Percentiles rank a stretch among this genome's conserved stretches.
Conservation (phyloP, 2,329 filamentous ascomycete genomes). For the Pyricularia pennisetigena region DNA sequence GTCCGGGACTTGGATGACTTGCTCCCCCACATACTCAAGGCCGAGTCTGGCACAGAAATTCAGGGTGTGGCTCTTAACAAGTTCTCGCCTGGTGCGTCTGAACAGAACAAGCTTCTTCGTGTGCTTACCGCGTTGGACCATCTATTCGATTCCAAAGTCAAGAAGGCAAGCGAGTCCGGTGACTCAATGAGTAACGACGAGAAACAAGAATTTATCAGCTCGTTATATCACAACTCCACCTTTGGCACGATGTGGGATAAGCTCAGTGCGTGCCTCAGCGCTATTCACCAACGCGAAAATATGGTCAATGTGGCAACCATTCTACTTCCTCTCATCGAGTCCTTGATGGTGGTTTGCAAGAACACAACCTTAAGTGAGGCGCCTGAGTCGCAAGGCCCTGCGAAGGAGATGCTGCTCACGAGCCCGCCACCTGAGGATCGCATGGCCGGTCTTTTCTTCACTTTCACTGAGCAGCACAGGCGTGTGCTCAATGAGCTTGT, state of each 20-base stretch:
- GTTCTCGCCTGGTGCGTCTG: slow-evolving; percentile 91
- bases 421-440: slow-evolving; percentile 71
- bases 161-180: slow-evolving; percentile 36
- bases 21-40: slow-evolving; percentile 75
- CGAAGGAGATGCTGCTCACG: slow-evolving; percentile 60
- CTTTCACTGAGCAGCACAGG: slow-evolving; percentile 93
- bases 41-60: slow-evolving; percentile 84
- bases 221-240: slow-evolving; percentile 81
- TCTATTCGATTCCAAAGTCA: slow-evolving; percentile 75
- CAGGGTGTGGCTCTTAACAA: slow-evolving; percentile 90
- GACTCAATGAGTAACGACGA: slow-evolving; percentile 21
- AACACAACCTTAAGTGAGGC: slow-evolving; percentile 77
- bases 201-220: slow-evolving; percentile 77
- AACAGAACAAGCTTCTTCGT: slow-evolving; percentile 90
- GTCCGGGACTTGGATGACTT: slow-evolving; percentile 77
- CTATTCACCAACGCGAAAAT: slow-evolving; percentile 84
- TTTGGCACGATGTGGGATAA: slow-evolving; percentile 90
- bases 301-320: slow-evolving; percentile 98
- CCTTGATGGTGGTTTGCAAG: slow-evolving; percentile 98
- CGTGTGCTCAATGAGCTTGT: slow-evolving; percentile 98
- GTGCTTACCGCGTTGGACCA: slow-evolving; percentile 92
- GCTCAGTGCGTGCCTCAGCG: slow-evolving; percentile 76
- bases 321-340: slow-evolving; percentile 85
- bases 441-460: slow-evolving; percentile 90
- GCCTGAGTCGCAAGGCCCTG: slow-evolving; percentile 24